Conservation (phyloP, 2,329 filamentous ascomycete genomes). For the Cladosporium colombiae region DNA sequence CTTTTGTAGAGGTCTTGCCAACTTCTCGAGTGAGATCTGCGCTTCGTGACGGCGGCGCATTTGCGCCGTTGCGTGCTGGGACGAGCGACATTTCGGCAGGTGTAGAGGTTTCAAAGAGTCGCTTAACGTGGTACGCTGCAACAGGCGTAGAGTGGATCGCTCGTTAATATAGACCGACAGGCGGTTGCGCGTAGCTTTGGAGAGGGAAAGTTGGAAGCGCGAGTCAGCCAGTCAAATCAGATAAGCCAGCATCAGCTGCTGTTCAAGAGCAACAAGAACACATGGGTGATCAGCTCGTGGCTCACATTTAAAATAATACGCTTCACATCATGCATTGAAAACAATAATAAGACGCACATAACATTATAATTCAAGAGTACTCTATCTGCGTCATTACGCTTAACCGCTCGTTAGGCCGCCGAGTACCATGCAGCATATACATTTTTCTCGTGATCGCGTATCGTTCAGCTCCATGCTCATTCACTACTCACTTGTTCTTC, state of each 20-base stretch:
- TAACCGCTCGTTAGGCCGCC: conserved; percentile 18
- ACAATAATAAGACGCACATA: not conserved
- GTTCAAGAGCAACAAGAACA: too few species aligned
- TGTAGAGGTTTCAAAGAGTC: too few species aligned
- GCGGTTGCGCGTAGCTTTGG: not conserved
- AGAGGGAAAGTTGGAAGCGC: conserved; percentile 13
- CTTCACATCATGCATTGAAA: not conserved
- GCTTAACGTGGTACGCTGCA: not conserved
- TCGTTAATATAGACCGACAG: not conserved
- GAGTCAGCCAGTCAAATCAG: conserved; percentile 3
- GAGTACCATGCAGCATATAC: conserved; percentile 21
- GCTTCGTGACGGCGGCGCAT: conserved; percentile 35
- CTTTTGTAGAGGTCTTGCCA: conserved; percentile 41
- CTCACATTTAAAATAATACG: not conserved
- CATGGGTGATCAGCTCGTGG: not conserved
- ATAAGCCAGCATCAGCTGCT: not conserved
- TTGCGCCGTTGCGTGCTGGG: conserved; percentile 37
- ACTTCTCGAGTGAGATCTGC: conserved; percentile 30
- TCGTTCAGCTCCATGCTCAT: conserved; percentile 2
- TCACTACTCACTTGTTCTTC: not conserved
- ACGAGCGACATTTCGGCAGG: conserved; percentile 33
- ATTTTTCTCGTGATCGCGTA: conserved; percentile 21
- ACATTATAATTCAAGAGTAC: conserved; percentile 19
- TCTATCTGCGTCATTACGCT: conserved; percentile 19
- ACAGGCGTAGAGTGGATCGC: not conserved